Evolutionary conservation across 768 basidiomycete genomes (phyloP), one percentile per base, ranked within the genome.

Genomic region (Lactarius quietus): DNA sequence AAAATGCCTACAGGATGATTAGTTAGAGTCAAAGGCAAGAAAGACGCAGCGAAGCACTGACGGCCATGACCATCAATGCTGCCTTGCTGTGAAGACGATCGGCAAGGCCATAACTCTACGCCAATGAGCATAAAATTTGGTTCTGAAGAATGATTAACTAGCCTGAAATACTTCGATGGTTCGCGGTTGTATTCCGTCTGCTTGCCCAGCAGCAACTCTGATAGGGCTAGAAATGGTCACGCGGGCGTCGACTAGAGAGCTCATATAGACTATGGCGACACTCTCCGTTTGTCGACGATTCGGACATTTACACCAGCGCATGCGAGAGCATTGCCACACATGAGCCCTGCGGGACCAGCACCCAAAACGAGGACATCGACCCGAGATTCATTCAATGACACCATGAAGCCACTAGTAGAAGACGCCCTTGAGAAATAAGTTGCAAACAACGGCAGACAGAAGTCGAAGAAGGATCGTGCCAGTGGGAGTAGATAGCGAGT

Each of bases 71-170:
- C 80, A 92, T 80, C 57, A 89, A 87, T 64, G 84, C 85, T 6
- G 84, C 89, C 69, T 90, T 83, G 48, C 75, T 79, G 31, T 91
- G 65, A 26, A 92, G 71, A 3, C 83, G 80, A 20, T 90, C 86
- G 0, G 83, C 87, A 7, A 92, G 80, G 8, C 90, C 90, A 75
- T 92, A 92, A 67, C 89, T 92, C 89, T 92, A 59, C 15, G 10
- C 29, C 33, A 28, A 60, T 54, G 1, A 51, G 33, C 39, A 65
- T 26, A 28, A 33, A 36, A 29, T 23, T 3, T 10, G 29, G 28
- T 20, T 45, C 8, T 41, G 3, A n/a, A 26, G 10, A 14, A 35
- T 14, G 3, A n/a, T 3, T 38, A 17, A 29, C 71, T 31, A 31
- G 76, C 82, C 73, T 84, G 80, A 31, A 84, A 70, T 9, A 84